Evolutionary conservation across 2,329 filamentous ascomycete species (phyloP).

Genomic region (Akanthomyces uredinophilus): DNA sequence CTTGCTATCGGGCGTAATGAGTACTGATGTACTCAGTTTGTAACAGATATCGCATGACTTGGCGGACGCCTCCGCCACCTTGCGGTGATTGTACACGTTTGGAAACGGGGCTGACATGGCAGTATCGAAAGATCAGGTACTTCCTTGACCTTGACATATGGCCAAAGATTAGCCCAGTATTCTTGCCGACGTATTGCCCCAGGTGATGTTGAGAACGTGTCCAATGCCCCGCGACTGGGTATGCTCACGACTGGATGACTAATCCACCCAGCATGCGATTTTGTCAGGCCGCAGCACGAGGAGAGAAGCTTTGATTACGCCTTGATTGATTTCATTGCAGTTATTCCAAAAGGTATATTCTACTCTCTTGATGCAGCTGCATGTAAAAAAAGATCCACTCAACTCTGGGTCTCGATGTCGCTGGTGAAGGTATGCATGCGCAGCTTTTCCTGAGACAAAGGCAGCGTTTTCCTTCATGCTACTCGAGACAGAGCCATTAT

Average conservation of each 20-base stretch:
- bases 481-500: too few relatives aligned
- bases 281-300: background rate
- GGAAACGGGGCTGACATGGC: constrained; percentile 49
- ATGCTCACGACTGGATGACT: background rate
- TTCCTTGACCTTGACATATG: background rate
- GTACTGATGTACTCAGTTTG: constrained; percentile 78
- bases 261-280: background rate
- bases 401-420: too few relatives aligned
- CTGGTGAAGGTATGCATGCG: too few relatives aligned
- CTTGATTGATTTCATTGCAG: too few relatives aligned
- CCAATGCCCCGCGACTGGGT: background rate
- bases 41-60: constrained; percentile 90
- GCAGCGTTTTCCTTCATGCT: too few relatives aligned
- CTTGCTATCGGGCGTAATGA: constrained; percentile 87
- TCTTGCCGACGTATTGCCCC: background rate
- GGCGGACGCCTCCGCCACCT: constrained; percentile 76
- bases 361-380: too few relatives aligned
- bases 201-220: background rate
- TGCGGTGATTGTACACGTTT: constrained; percentile 81
- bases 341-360: too few relatives aligned
- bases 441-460: too few relatives aligned
- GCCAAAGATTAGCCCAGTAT: background rate
- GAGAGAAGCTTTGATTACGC: too few relatives aligned
- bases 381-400: too few relatives aligned
- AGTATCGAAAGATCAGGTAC: background rate